Percentiles rank a stretch among this genome's conserved stretches.
Evolutionary conservation across 768 basidiomycete species (phyloP).

Genomic region (Boletus coccyginus): DNA sequence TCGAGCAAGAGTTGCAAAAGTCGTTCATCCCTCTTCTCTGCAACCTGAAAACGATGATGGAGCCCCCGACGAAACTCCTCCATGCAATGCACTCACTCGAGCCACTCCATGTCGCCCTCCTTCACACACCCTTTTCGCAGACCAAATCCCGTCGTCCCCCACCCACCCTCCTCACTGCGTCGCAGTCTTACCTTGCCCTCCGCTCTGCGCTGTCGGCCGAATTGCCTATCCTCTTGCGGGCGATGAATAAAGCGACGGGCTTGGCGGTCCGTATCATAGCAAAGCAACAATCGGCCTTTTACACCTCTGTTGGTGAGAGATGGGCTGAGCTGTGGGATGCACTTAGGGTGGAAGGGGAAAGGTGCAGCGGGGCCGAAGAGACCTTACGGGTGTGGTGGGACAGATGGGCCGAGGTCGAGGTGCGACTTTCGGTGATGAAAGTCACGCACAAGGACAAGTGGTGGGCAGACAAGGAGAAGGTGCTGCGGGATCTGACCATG

Average conservation of each 20-base stretch:
- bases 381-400: constrained; percentile 70
- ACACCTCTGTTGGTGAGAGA: constrained; percentile 52
- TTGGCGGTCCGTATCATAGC: constrained; percentile 51
- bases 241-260: constrained; percentile 60
- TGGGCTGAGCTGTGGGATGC: constrained; percentile 89
- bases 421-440: constrained; percentile 38
- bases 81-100: constrained; percentile 72
- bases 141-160: constrained; percentile 61
- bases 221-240: constrained; percentile 58
- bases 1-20: constrained; percentile 53
- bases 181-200: constrained; percentile 73
- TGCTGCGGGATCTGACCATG: constrained; percentile 17
- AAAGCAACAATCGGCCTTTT: constrained; percentile 58
- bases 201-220: constrained; percentile 70
- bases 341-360: constrained; percentile 66
- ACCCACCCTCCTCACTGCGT: constrained; percentile 64
- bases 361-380: constrained; percentile 64
- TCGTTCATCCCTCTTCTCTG: constrained; percentile 57
- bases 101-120: constrained; percentile 66
- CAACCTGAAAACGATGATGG: constrained; percentile 55
- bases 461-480: constrained; percentile 31
- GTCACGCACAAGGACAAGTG: constrained; percentile 36
- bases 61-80: constrained; percentile 62
- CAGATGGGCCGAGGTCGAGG: constrained; percentile 67
- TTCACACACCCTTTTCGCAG: constrained; percentile 58